Percentiles rank a stretch among this genome's conserved stretches.
phyloP scores from a whole-genome alignment of 106 monocot species.

The Allium fistulosum region DNA sequence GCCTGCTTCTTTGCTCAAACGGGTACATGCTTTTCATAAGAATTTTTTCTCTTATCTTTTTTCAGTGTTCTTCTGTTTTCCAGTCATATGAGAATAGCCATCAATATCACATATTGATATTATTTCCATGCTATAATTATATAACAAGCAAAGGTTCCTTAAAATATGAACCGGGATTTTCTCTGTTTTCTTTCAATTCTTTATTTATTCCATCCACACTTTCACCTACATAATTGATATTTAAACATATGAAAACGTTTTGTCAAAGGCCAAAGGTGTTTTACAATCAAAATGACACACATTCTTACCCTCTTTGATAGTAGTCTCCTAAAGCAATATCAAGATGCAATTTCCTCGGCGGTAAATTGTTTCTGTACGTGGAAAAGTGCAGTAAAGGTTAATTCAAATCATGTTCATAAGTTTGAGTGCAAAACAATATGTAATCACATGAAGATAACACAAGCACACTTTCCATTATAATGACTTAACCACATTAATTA shows the following conservation, averaged over 20 bases:
- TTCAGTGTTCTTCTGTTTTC: no score
- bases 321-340: conserved; percentile 79
- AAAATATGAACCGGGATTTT: conserved; percentile 39
- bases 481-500: no score
- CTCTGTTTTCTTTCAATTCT: conserved; percentile 42
- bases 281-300: neutral
- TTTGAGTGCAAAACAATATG: no score
- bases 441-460: no score
- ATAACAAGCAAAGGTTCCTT: conserved; percentile 50
- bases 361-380: conserved; percentile 75
- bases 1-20: conserved; percentile 22
- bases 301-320: conserved; percentile 58
- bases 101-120: conserved; percentile 21
- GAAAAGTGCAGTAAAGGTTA: neutral
- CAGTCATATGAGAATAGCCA: no score
- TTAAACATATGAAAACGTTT: no score
- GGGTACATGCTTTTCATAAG: no score
- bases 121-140: conserved; percentile 48
- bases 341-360: conserved; percentile 83
- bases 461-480: no score
- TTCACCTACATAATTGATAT: conserved; percentile 10
- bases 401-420: no score
- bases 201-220: conserved; percentile 33
- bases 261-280: no score
- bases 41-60: no score